Evolutionary conservation across 805 yeast species (phyloP), one percentile per base, ranked within the genome.

Genomic region (Saitoella complicata): DNA sequence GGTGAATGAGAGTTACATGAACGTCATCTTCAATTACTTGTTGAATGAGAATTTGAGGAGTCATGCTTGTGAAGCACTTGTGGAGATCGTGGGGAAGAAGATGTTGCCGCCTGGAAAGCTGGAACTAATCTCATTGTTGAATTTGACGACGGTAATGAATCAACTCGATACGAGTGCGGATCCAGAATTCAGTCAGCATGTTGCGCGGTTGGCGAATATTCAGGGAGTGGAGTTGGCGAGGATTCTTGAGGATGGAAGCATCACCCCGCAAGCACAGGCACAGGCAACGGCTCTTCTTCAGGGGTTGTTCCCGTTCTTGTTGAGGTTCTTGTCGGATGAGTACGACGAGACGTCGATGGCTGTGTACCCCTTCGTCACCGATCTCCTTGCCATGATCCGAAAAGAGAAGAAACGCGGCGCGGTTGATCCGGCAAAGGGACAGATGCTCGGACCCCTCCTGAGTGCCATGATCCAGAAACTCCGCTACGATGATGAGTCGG

Each of bases 291-390:
- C 12, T 32, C 6, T 41, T 11, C 65, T 83, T 12, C 59, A 76
- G 31, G 72, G 73, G 46, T 65, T 82, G 12, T 73, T 84, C 67
- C 95, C 96, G 21, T 67, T 76, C 32, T 67, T 81, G 6, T 69
- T 88, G 47, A 70, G 69, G 47, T 83, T 80, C 51, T 69, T 91
- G 57, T 71, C 75, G 32, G 80, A 85, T 58, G 94, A 80, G 50
- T 86, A 79, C 56, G 97, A 91, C 60, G 96, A 91, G 52, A 79
- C 88, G 9, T 75, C 93, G 1, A 68, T 72, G 36, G 94, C 84
- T 59, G 80, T 85, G 5, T 80, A 88, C 56, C 80, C 91, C 6
- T 81, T 85, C 54, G 65, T 91, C 40, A 74, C 82, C 36, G 81
- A 76, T 43, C 86, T 78, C 58, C 65, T 91, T 49, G 63, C 82